Percentiles rank a stretch among this genome's conserved stretches.
Conservation (phyloP, 805 yeast species). For the Myxozyma kluyveri region DNA sequence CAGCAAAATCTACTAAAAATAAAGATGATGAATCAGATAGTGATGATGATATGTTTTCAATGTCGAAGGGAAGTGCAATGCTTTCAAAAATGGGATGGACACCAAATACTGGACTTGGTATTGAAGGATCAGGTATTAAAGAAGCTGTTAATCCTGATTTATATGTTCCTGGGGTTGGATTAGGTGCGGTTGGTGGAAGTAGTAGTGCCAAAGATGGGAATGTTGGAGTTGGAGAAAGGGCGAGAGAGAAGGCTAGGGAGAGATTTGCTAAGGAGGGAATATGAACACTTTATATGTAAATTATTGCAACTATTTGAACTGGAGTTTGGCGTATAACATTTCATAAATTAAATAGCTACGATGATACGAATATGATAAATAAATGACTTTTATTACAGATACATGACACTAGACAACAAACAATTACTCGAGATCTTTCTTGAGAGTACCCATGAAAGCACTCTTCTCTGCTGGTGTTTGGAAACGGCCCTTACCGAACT, state of each 20-base stretch:
- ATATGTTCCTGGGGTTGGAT: slow-evolving; percentile 24
- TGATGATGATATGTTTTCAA: slow-evolving; percentile 13
- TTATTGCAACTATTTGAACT: too few species aligned
- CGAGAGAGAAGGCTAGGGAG: slow-evolving; percentile 2
- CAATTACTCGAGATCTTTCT: slow-evolving; percentile 43
- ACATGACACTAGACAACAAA: too few species aligned
- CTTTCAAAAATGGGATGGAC: slow-evolving; percentile 86
- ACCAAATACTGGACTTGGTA: slow-evolving; percentile 81
- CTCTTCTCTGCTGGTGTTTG: slow-evolving; percentile 99
- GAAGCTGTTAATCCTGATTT: slow-evolving; percentile 19
- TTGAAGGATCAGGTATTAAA: slow-evolving; percentile 47
- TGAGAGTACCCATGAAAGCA: slow-evolving; percentile 99
- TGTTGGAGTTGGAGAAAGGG: slow-evolving; percentile 4
- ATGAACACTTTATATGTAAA: too few species aligned
- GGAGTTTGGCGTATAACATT: too few species aligned
- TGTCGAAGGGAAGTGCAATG: slow-evolving; percentile 58
- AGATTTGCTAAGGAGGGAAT: slow-evolving; percentile 4
- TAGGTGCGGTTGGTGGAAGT: slow-evolving; percentile 21
- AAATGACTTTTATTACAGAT: slow-evolving; percentile 3
- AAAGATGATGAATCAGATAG: slow-evolving; percentile 6
- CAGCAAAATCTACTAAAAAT: neutral
- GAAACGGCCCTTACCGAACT: slow-evolving; percentile 99
- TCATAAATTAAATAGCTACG: too few species aligned
- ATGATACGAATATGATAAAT: slow-evolving; percentile 11
- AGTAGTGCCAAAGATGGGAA: slow-evolving; percentile 1